Evolutionary conservation across 1,284 basidiomycete genomes (phyloP).

Genomic region (Malassezia arunalokei): DNA sequence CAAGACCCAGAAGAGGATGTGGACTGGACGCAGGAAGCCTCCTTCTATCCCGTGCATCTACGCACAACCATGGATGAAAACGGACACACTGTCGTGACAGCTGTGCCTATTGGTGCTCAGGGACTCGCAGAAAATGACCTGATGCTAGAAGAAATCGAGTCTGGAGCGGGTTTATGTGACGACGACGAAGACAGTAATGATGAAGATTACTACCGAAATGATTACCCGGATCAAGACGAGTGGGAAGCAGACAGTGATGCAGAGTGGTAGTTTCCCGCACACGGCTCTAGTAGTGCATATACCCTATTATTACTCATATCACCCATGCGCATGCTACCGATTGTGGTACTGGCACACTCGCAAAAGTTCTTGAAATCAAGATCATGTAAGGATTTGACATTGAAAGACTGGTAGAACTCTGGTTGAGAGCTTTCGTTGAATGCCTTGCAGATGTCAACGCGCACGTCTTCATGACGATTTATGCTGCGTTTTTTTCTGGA

Average conservation of each 20-base stretch:
- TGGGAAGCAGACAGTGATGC: constrained; percentile 7
- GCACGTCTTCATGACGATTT: no score
- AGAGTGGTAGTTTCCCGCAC: neutral
- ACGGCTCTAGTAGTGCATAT: no score
- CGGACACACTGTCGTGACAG: neutral
- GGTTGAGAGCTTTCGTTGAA: no score
- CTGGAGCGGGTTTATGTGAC: constrained; percentile 17
- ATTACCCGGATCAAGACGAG: constrained; percentile 37
- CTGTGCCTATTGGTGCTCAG: constrained; percentile 1
- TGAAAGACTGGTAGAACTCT: no score
- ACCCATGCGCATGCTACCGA: no score
- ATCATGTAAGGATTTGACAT: no score
- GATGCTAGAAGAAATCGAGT: constrained; percentile 20
- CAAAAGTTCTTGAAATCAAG: no score
- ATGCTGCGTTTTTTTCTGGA: no score
- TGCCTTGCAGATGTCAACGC: no score
- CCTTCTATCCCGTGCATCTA: constrained; percentile 7
- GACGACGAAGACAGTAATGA: constrained; percentile 45
- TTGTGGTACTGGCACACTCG: no score
- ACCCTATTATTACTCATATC: neutral
- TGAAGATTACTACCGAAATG: constrained; percentile 42
- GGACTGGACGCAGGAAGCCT: constrained; percentile 4
- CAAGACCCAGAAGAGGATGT: neutral
- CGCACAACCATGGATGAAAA: constrained; percentile 6
- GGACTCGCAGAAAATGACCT: constrained; percentile 6